These are phyloP conservation scores for Coemansia sp. DNA, from an alignment of 192 early-diverging fungal genomes.

Conservation along the genomic window DNA sequence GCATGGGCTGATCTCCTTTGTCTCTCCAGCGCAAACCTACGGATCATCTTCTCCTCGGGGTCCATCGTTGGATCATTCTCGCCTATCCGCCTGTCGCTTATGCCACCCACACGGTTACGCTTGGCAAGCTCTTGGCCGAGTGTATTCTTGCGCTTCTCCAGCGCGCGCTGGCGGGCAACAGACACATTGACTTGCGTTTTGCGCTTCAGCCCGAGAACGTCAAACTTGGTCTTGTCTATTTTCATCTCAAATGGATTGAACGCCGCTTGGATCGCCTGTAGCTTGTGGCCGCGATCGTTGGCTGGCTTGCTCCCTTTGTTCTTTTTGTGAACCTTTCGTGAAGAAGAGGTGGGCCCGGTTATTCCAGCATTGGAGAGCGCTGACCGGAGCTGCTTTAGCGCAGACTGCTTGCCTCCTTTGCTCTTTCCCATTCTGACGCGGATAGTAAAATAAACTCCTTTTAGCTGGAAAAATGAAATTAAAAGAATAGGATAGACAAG, in stretches of 20 bases:
- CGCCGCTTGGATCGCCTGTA: conserved; percentile 42
- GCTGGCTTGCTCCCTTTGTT: conserved; percentile 36
- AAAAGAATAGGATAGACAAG: no score
- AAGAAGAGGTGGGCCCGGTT: conserved; percentile 68
- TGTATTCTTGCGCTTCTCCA: conserved; percentile 87
- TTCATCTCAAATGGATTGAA: conserved; percentile 94
- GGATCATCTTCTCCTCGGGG: conserved; percentile 94
- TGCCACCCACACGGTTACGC: conserved; percentile 67
- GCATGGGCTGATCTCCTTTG: conserved; percentile 42
- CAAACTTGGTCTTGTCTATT: conserved; percentile 77
- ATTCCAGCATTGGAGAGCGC: conserved; percentile 79
- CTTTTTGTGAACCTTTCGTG: conserved; percentile 68
- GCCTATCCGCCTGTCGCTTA: conserved; percentile 95
- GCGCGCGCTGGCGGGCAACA: conserved; percentile 75
- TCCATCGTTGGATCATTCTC: conserved; percentile 86
- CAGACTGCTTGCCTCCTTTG: conserved; percentile 56
- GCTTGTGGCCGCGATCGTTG: conserved; percentile 38
- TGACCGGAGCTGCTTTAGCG: conserved; percentile 80
- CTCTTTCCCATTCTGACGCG: neutral
- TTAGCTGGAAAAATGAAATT: no score
- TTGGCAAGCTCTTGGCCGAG: conserved; percentile 76
- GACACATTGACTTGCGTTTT: conserved; percentile 81
- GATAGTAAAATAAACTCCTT: neutral
- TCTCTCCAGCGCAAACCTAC: conserved; percentile 88
- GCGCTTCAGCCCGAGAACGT: conserved; percentile 79